phyloP scores from a whole-genome alignment of 352 stramenopile species.

The Pythium folliculosum region DNA sequence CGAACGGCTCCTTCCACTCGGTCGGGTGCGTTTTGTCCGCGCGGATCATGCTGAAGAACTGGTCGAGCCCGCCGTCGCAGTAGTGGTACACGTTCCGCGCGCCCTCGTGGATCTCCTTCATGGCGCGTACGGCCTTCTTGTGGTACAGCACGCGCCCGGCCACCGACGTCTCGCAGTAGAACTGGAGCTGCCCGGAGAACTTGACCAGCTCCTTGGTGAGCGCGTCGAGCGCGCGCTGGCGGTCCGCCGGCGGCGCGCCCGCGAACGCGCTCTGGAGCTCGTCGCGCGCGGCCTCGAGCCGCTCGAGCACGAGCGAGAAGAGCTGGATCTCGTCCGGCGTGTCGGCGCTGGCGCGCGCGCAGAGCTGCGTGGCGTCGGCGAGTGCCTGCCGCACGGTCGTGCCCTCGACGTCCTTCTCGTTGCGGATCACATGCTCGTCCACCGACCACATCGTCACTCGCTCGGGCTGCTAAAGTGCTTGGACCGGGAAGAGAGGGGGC shows the following conservation, averaged over 20 bases:
- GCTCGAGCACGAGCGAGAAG: not conserved
- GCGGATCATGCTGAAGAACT: not conserved
- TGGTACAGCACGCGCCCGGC: slow-evolving; percentile 9
- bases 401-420: slow-evolving; percentile 4
- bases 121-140: slow-evolving; percentile 1
- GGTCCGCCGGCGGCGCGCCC: not conserved
- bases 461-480: too few relatives aligned
- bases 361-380: not conserved
- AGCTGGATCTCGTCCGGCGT: not conserved
- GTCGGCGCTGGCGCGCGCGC: not conserved
- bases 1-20: slow-evolving; percentile 1
- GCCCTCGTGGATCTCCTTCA: slow-evolving; percentile 11
- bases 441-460: not conserved
- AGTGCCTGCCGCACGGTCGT: slow-evolving; percentile 2
- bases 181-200: not conserved
- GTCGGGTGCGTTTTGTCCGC: not conserved
- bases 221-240: not conserved
- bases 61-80: slow-evolving; percentile 4
- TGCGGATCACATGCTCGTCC: not conserved
- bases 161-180: not conserved
- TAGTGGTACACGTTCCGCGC: slow-evolving; percentile 2
- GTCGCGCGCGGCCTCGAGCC: not conserved
- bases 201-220: slow-evolving; percentile 11
- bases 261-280: slow-evolving; percentile 2
- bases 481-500: too few relatives aligned